A percentile compares a stretch with the other conserved stretches of the same genome.
Conservation (phyloP, 345 rosid species). For the Orychophragmus violaceus region DNA sequence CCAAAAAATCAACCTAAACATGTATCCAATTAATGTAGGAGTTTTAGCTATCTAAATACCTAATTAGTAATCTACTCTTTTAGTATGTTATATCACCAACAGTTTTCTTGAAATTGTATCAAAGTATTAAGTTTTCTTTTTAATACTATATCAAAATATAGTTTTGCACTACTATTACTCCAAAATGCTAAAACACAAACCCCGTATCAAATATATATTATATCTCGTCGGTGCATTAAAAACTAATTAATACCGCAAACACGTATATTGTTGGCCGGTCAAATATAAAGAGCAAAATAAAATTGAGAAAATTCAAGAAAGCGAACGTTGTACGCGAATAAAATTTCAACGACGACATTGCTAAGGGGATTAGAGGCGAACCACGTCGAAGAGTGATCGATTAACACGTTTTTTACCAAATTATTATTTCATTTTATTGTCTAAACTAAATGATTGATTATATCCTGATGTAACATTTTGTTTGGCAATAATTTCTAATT, state of each 20-base stretch:
- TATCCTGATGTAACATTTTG: slow-evolving; percentile 15
- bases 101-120: background rate
- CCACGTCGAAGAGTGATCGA: slow-evolving; percentile 32
- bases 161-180: background rate
- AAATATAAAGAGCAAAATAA: slow-evolving; percentile 6
- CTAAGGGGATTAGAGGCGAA: slow-evolving; percentile 14
- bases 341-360: slow-evolving; percentile 21
- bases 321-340: slow-evolving; percentile 13
- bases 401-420: slow-evolving; percentile 26
- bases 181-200: background rate
- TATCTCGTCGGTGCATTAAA: slow-evolving; percentile 21
- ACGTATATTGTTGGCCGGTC: slow-evolving; percentile 21
- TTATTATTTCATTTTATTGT: background rate
- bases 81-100: background rate
- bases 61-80: background rate
- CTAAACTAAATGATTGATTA: slow-evolving; percentile 23
- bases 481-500: background rate
- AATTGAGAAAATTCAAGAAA: slow-evolving; percentile 6
- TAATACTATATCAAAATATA: background rate
- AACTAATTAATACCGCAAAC: slow-evolving; percentile 13
- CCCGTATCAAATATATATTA: background rate
- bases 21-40: background rate
- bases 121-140: too few relatives aligned
- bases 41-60: background rate
- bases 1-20: too few relatives aligned